Conservation (phyloP, 495 filamentous ascomycete species). For the Chaetomium fimeti region DNA sequence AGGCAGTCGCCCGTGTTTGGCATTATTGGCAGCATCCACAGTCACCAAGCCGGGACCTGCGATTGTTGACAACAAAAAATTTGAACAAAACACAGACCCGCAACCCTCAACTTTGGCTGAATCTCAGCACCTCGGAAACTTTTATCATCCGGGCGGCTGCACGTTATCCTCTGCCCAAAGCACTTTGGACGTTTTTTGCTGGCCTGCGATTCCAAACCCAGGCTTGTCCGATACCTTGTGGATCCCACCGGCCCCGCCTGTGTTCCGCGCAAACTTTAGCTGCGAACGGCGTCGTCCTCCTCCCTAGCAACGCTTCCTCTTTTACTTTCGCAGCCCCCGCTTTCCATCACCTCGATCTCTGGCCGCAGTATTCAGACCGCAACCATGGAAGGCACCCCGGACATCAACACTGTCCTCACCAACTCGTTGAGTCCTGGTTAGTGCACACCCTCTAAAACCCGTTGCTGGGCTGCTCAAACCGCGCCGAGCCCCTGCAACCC, state of each 20-base stretch:
- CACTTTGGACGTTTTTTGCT: slow-evolving; percentile 16
- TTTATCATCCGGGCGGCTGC: neutral
- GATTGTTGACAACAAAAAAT: slow-evolving; percentile 41
- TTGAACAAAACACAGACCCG: slow-evolving; percentile 34
- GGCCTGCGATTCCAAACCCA: slow-evolving; percentile 19
- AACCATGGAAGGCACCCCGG: slow-evolving; percentile 51
- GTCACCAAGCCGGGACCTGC: slow-evolving; percentile 27
- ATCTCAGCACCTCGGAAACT: slow-evolving; percentile 10
- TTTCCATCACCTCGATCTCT: slow-evolving; percentile 28
- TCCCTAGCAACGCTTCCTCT: slow-evolving; percentile 32
- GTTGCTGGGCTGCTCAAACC: slow-evolving; percentile 20
- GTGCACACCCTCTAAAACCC: slow-evolving; percentile 34
- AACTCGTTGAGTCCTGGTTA: slow-evolving; percentile 87
- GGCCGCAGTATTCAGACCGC: slow-evolving; percentile 30
- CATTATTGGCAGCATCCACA: slow-evolving; percentile 31
- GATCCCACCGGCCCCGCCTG: slow-evolving; percentile 36
- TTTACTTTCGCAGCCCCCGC: slow-evolving; percentile 32
- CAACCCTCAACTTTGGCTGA: slow-evolving; percentile 14
- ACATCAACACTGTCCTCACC: slow-evolving; percentile 70
- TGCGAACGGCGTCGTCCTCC: slow-evolving; percentile 34
- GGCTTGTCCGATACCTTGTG: slow-evolving; percentile 30
- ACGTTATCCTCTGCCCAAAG: neutral
- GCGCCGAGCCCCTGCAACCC: slow-evolving; percentile 23
- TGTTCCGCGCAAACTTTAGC: slow-evolving; percentile 41
- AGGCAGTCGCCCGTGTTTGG: slow-evolving; percentile 11